Conservation (phyloP, 2,329 filamentous ascomycete species). For the Rachicladosporium sp. region DNA sequence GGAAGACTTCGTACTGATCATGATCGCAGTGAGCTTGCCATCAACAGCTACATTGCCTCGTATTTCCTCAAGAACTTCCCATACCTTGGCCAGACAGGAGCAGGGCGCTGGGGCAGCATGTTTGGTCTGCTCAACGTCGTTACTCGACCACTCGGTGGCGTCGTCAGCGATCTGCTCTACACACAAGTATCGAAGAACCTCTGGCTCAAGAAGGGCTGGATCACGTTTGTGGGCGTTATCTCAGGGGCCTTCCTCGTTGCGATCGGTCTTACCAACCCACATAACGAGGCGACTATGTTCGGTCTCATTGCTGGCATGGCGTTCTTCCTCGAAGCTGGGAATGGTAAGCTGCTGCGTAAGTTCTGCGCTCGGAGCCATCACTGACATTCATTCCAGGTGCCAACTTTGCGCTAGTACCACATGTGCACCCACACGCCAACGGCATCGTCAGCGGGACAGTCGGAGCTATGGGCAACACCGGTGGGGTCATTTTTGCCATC, state of each 20-base stretch:
- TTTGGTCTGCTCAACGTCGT: slow-evolving; percentile 59
- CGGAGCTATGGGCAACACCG: slow-evolving; percentile 57
- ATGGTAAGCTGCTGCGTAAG: slow-evolving; percentile 37
- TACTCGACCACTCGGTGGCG: slow-evolving; percentile 46
- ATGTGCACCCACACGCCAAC: slow-evolving; percentile 69
- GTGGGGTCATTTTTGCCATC: slow-evolving; percentile 67
- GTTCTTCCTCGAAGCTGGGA: slow-evolving; percentile 67
- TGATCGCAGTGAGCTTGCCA: slow-evolving; percentile 34
- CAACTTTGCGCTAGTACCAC: slow-evolving; percentile 74
- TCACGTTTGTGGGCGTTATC: slow-evolving; percentile 42
- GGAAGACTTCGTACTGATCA: neutral
- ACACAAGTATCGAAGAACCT: slow-evolving; percentile 32
- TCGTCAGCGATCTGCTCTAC: slow-evolving; percentile 44
- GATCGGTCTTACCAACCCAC: slow-evolving; percentile 49
- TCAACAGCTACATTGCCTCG: slow-evolving; percentile 44
- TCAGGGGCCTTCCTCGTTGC: slow-evolving; percentile 45
- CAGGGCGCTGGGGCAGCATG: slow-evolving; percentile 51
- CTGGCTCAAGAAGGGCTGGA: slow-evolving; percentile 49
- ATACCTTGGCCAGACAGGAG: slow-evolving; percentile 38
- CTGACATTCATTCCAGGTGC: slow-evolving; percentile 26
- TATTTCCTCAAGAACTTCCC: slow-evolving; percentile 46
- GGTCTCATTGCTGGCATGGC: slow-evolving; percentile 62
- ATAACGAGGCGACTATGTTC: slow-evolving; percentile 52
- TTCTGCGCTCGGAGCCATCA: neutral
- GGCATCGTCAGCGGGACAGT: slow-evolving; percentile 59